A percentile compares a stretch with the other conserved stretches of the same genome.
phyloP scores from a whole-genome alignment of 192 early-diverging fungal genomes.

The Entomortierella parvispora region DNA sequence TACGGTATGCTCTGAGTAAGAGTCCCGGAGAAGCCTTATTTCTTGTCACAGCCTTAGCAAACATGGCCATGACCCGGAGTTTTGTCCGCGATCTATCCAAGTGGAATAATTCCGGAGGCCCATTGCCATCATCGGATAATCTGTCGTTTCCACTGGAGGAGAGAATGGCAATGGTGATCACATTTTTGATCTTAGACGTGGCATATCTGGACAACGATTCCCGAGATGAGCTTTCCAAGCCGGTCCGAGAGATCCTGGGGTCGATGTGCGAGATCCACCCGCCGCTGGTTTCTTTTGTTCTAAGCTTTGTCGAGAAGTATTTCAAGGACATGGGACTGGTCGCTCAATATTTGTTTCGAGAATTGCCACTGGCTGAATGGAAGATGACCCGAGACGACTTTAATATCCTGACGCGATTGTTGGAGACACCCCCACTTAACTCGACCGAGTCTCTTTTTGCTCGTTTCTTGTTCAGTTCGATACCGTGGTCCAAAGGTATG shows the following conservation, averaged over 20 bases:
- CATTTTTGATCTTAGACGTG: constrained; percentile 50
- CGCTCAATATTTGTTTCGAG: constrained; percentile 59
- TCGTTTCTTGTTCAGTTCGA: constrained; percentile 9
- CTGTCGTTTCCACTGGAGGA: constrained; percentile 13
- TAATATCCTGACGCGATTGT: constrained; percentile 28
- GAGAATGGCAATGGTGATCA: constrained; percentile 36
- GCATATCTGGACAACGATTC: constrained; percentile 54
- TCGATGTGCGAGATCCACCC: constrained; percentile 51
- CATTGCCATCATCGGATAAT: not conserved
- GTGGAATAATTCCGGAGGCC: no score
- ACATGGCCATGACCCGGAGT: constrained; percentile 39
- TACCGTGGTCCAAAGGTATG: constrained; percentile 30
- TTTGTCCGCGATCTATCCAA: not conserved
- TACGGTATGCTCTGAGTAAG: constrained; percentile 17
- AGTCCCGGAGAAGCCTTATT: constrained; percentile 58
- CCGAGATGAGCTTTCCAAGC: constrained; percentile 53
- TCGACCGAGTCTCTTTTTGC: constrained; percentile 31
- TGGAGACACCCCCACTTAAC: constrained; percentile 36
- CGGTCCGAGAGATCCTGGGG: constrained; percentile 52
- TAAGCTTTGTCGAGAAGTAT: constrained; percentile 52
- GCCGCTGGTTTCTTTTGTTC: constrained; percentile 38
- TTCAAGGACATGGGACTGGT: constrained; percentile 53
- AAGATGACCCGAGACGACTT: constrained; percentile 47
- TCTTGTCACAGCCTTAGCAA: constrained; percentile 52
- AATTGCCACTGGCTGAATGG: constrained; percentile 56